Conservation (phyloP, 768 basidiomycete genomes). For the Pholiota microspora region DNA sequence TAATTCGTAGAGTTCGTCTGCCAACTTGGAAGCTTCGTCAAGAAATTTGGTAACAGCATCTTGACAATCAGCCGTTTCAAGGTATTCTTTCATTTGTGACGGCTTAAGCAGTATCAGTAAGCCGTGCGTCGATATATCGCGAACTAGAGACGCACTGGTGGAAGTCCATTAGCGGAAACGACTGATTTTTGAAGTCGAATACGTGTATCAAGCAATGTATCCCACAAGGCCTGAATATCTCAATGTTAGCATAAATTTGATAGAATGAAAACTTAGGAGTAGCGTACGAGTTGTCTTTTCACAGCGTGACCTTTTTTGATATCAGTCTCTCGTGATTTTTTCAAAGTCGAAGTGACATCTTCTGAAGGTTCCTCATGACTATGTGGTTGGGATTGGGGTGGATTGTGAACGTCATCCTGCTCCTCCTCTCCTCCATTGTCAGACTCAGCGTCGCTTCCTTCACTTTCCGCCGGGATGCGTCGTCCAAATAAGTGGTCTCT, state of each 20-base stretch:
- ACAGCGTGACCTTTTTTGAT: constrained; percentile 82
- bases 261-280: background rate
- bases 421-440: constrained; percentile 12
- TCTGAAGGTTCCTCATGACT: constrained; percentile 20
- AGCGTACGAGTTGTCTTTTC: constrained; percentile 75
- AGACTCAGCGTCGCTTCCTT: constrained; percentile 15
- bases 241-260: background rate
- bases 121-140: background rate
- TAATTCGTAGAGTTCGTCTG: constrained; percentile 67
- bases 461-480: constrained; percentile 17
- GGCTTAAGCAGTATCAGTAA: constrained; percentile 26
- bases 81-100: constrained; percentile 33
- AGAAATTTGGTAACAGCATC: constrained; percentile 52
- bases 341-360: constrained; percentile 52
- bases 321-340: constrained; percentile 65
- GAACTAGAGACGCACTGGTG: constrained; percentile 44
- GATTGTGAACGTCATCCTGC: constrained; percentile 8
- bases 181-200: constrained; percentile 88
- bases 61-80: constrained; percentile 37
- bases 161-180: constrained; percentile 61
- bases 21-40: constrained; percentile 56
- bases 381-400: constrained; percentile 8
- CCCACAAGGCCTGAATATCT: constrained; percentile 69
- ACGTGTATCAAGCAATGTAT: constrained; percentile 83
- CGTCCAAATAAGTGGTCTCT: constrained; percentile 4